Base-by-base conservation (phyloP, 2,329 filamentous ascomycete species). In the Colletotrichum salicis region DNA sequence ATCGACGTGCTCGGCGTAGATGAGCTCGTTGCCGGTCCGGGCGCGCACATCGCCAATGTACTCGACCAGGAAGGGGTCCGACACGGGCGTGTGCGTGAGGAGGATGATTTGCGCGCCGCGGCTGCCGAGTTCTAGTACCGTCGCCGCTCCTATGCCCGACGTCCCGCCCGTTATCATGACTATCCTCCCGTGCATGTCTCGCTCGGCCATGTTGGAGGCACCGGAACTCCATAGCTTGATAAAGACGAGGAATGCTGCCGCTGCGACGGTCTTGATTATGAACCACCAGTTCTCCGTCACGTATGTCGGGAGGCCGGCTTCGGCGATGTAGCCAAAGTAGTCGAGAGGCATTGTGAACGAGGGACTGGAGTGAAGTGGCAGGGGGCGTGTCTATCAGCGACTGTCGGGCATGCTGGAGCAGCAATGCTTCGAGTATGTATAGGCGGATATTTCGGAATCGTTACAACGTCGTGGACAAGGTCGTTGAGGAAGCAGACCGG, bases 1-100 rank as follows among this genome's bases (percentile, higher is more conserved):
- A 79, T 99, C 95, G 76, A 97, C 94, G 82, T 97, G 94, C 82
- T 99, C 96, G 71, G 96, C 95, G 78, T 97, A 98, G 76, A 99
- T 94, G 78, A 99, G 87, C 70, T 95, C 87, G 83, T 98, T 98
- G 37, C 89, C 88, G 8, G 94, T 94, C 65, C 88, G 86, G 33
- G 88, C 85, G 67, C 97, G 92, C 54, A 99, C 82, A 80, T 98
- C 96, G 76, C 97, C 92, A 76, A 99, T 93, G 82, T 94, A 97
- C 77, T 99, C 96, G 77, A 94, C 91, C 11, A 98, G 89, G 82
- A 98, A 98, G 13, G 94, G 90, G 80, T 99, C 95, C 48, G 90
- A 90, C 13, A 94, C 89, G 33, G 93, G 87, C 77, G 95, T 90
- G 74, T 94, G 94, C 6, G 96, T 97, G 62, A 99, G 90, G 55